A percentile compares a stretch with the other conserved stretches of the same genome.
These are phyloP conservation scores for Diplocarpon rosae DNA, from an alignment of 2,329 filamentous ascomycete genomes.

Conservation along the genomic window DNA sequence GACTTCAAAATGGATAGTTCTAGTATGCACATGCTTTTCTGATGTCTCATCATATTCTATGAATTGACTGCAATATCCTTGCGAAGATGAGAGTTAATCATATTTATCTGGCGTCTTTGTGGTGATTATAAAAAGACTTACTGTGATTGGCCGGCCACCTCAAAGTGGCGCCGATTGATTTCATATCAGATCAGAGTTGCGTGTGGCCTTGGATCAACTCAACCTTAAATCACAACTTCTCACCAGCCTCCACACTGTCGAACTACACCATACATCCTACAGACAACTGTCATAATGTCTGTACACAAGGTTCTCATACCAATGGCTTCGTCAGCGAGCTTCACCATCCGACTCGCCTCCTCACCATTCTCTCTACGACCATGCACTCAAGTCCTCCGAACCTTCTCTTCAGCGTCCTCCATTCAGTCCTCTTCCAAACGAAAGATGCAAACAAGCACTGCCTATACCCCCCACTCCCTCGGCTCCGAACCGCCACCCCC, in stretches of 20 bases:
- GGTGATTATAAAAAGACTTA: slow-evolving; percentile 6
- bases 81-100: background rate
- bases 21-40: too few species aligned
- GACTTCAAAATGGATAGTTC: too few species aligned
- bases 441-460: slow-evolving; percentile 54
- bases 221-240: too few species aligned
- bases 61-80: too few species aligned
- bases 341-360: slow-evolving; percentile 24
- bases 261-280: background rate
- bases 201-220: background rate
- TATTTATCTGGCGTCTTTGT: background rate
- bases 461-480: slow-evolving; percentile 50
- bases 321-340: slow-evolving; percentile 23
- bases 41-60: too few species aligned
- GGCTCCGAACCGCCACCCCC: slow-evolving; percentile 41
- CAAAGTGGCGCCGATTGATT: slow-evolving; percentile 6
- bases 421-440: slow-evolving; percentile 40
- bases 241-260: too few species aligned
- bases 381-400: slow-evolving; percentile 32
- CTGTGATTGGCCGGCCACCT: slow-evolving; percentile 7
- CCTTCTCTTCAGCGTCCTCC: slow-evolving; percentile 36
- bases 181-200: background rate
- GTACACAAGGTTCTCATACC: slow-evolving; percentile 22
- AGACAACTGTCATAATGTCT: slow-evolving; percentile 19
- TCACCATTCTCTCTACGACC: slow-evolving; percentile 28